phyloP scores from a whole-genome alignment of 148 eudicot genomes.

The Simmondsia chinensis region DNA sequence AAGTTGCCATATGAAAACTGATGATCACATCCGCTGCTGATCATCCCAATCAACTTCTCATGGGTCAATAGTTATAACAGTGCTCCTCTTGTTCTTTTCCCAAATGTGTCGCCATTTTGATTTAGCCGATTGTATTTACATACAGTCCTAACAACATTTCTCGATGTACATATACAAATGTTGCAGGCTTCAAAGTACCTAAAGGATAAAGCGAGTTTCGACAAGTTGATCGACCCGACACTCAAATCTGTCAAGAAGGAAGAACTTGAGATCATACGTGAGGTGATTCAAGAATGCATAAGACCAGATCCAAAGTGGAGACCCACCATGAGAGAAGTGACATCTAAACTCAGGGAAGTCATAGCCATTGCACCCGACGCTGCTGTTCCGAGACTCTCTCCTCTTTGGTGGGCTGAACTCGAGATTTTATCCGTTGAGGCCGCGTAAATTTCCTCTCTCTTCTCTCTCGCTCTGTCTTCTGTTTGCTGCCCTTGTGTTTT shows the following conservation, averaged over 20 bases:
- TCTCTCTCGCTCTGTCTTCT: not conserved
- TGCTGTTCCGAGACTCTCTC: slow-evolving; percentile 79
- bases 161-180: not conserved
- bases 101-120: not conserved
- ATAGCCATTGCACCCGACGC: slow-evolving; percentile 53
- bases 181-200: slow-evolving; percentile 46
- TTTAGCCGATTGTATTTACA: not conserved
- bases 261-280: slow-evolving; percentile 62
- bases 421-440: slow-evolving; percentile 82
- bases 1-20: too few species aligned
- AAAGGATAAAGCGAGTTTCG: slow-evolving; percentile 25
- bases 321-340: slow-evolving; percentile 45
- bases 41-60: too few species aligned
- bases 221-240: slow-evolving; percentile 46
- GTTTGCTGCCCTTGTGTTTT: too few species aligned
- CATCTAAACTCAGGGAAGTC: slow-evolving; percentile 34
- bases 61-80: too few species aligned
- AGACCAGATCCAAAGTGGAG: slow-evolving; percentile 34
- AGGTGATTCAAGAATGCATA: slow-evolving; percentile 51
- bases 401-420: slow-evolving; percentile 98
- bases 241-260: slow-evolving; percentile 48
- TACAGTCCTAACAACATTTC: too few species aligned
- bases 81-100: too few species aligned
- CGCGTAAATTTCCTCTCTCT: slow-evolving; percentile 15
- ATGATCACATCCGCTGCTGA: too few species aligned